Evolutionary conservation across 176 grass and related monocot genomes (phyloP), one percentile per base, ranked within the genome.

Genomic region (Aegilops speltoides): DNA sequence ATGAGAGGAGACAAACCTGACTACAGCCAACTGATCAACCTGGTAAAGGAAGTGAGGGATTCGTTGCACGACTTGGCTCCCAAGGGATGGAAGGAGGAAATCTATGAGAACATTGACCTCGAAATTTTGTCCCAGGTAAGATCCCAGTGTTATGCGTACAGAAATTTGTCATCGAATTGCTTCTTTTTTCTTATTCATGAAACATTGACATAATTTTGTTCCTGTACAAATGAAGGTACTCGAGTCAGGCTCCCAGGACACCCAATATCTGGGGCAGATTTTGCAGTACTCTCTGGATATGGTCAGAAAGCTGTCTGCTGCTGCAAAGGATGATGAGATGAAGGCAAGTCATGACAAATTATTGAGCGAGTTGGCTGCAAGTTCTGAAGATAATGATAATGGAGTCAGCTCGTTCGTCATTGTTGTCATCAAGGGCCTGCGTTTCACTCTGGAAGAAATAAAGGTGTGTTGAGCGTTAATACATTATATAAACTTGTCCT

Each of bases 51-150:
- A 89, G 87, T 99, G 62, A 94, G 90, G 71, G 90, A 96, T 91
- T 95, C 95, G 64, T 90, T 99, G 74, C 87, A 84, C 26, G 92
- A 94, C 34, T 78, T 99, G 83, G 97, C 94, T 86, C 94, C 97
- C 36, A 83, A 91, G 57, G 81, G 9, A 26, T 99, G 90, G 94
- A 95, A 89, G 68, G 88, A 93, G 36, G 90, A 99, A 83, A 94
- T 99, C 62, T 66, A 89, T 34, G 92, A 85, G 52, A 90, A 89
- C 29, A 94, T 99, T 68, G 97, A 99, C 86, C 85, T 94, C 25
- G 90, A 96, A 78, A 96, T 96, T 91, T 73, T 96, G 52, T 96
- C 94, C 76, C 94, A 99, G 92, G 93, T 96, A 89, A 87, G 82
- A 17, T 31, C 10, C 16, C 8, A 73, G 5, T 73, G 24, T 26